These are phyloP conservation scores for Cadophora sp. DNA, from an alignment of 2,329 filamentous ascomycete genomes.

Conservation along the genomic window DNA sequence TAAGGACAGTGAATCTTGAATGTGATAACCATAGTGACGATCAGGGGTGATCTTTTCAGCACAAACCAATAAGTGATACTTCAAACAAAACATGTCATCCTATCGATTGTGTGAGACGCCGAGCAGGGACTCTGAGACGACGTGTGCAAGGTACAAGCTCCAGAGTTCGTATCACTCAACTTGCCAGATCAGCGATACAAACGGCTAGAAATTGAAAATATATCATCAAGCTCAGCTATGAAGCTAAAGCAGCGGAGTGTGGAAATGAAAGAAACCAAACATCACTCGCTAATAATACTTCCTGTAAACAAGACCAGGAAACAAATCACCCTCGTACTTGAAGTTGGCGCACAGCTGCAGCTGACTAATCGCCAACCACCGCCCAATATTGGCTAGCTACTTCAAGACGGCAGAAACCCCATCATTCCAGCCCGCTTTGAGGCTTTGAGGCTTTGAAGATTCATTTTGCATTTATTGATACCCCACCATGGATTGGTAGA, in stretches of 20 bases:
- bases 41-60: not conserved
- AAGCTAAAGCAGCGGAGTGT: no score
- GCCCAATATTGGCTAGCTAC: not conserved
- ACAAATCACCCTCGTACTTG: no score
- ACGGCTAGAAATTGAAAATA: no score
- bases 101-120: constrained; percentile 21
- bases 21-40: not conserved
- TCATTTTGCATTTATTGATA: constrained; percentile 16
- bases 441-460: constrained; percentile 6
- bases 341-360: no score
- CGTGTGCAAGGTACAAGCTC: constrained; percentile 12
- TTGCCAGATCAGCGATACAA: not conserved
- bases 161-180: not conserved
- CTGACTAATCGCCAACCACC: not conserved
- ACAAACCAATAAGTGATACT: constrained; percentile 11
- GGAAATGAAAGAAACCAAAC: no score
- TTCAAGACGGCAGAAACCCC: constrained; percentile 15
- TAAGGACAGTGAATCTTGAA: not conserved
- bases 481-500: constrained; percentile 38
- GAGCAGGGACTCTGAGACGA: constrained; percentile 24
- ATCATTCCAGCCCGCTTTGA: constrained; percentile 10
- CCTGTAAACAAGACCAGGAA: no score
- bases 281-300: no score
- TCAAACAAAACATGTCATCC: constrained; percentile 19
- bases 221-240: no score